Conservation (phyloP, 768 basidiomycete species). For the Mycena galericulata region DNA sequence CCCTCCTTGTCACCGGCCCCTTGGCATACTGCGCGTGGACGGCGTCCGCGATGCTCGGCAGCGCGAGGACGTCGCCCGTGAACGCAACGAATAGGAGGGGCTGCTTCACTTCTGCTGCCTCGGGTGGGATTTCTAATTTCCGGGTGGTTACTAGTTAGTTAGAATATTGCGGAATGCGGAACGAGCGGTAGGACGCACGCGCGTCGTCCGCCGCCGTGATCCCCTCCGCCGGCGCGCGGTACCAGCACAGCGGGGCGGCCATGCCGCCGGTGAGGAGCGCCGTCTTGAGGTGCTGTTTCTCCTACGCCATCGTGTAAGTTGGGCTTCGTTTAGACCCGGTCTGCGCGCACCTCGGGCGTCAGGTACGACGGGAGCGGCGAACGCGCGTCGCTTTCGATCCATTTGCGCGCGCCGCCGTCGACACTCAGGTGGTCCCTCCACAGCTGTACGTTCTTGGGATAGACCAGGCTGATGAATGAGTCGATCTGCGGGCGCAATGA, state of each 20-base stretch:
- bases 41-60: background rate
- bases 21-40: background rate
- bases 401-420: conserved; percentile 49
- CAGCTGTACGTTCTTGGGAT: conserved; percentile 48
- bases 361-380: conserved; percentile 46
- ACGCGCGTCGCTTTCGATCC: conserved; percentile 46
- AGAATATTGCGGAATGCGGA: no score
- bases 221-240: conserved; percentile 43
- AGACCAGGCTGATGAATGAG: conserved; percentile 50
- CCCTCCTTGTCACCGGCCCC: conserved; percentile 13
- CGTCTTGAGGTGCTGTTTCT: background rate
- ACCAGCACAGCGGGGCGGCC: conserved; percentile 49
- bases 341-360: conserved; percentile 44
- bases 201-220: conserved; percentile 48
- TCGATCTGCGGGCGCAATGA: no score
- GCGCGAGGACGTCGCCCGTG: conserved; percentile 3
- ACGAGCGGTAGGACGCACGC: no score
- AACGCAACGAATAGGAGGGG: conserved; percentile 27
- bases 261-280: conserved; percentile 43
- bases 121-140: background rate
- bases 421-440: conserved; percentile 52
- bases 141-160: no score
- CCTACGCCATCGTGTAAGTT: background rate
- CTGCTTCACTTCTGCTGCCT: background rate
- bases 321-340: background rate